Evolutionary conservation across 2,329 filamentous ascomycete species (phyloP), one percentile per base, ranked within the genome.

Genomic region (Emericellopsis cladophorae): DNA sequence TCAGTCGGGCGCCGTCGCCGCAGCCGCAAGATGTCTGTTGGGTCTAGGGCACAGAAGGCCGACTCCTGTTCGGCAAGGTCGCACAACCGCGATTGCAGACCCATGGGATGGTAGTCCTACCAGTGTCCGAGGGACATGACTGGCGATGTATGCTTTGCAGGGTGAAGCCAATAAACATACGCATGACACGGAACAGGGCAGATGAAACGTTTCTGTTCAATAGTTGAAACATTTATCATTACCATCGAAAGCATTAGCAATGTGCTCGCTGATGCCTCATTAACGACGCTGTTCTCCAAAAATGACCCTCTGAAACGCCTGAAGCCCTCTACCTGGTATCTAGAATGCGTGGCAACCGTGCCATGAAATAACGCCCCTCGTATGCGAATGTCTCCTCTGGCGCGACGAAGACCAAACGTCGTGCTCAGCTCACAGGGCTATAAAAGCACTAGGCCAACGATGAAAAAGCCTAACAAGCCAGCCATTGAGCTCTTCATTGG

Each of bases 381-480:
- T 16, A 39, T 37, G 23, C 34, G 9, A 31, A 21, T 39, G 18
- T 26, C 4, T 14, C n/a, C 23, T 15, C 14, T 33, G 10, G 33
- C 32, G n/a, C 32, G 16, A 9, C 8, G 11, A 31, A 14, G 11
- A n/a, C 15, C 26, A 29, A 29, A 9, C 26, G 12, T 29, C 9
- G 12, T 29, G 26, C 26, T 33, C 37, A 29, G 21, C 21, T 47
- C 51, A 61, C 42, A 60, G 5, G 18, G 18, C 18, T 21, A 21
- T 21, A 21, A 37, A 48, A 60, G 50, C 46, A 60, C 51, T 38
- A 62, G 47, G 15, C 57, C 54, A 50, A 61, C 54, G 47, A 59
- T 56, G 46, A 56, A 57, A 44, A 61, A 61, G 31, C 55, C 58
- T 42, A 62, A 41, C n/a, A 61, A 48, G 29, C 58, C 58, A 34